Base-by-base conservation (phyloP, 352 stramenopile species). In the Globisporangium spinosum region DNA sequence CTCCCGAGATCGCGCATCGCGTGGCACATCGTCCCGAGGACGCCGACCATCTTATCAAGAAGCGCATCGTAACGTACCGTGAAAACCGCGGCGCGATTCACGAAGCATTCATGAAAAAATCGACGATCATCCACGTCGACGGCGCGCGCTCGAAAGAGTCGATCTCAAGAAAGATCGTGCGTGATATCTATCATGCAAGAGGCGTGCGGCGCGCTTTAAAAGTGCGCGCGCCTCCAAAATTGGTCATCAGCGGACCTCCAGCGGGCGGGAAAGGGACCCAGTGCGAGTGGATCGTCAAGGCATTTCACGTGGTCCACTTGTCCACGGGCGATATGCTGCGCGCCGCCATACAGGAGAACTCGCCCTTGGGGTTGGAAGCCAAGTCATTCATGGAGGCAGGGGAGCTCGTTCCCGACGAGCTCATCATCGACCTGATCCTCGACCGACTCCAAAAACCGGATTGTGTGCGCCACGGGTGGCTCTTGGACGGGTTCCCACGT, bases 211-310 rank as follows among this genome's bases (percentile, higher is more conserved):
- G 72, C 0, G 75, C 82, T 4, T 58, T 90, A 5, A 69, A 65
- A 38, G 60, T 90, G 6, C 77, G 74, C 2, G 70, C 77, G 23
- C 79, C 77, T n/a, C 87, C 81, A 3, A 79, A 77, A 29, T 75
- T 98, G 38, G 93, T 98, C 64, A 98, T 98, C 63, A 85, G 85
- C 0, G 97, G 97, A 1, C 90, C 96, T 17, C 97, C 97, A 17
- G 97, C 96, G 0, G 89, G 84, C 47, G 97, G 97, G 40, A 99
- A 99, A 75, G 96, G 97, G 49, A 99, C 96, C 6, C 97, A 99
- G 70, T 99, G 97, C 71, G 93, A 98, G 73, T 82, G 89, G 68
- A 91, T 98, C 35, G 89, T 90, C 15, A 78, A 85, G 32, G 88
- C 85, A 25, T 97, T 97, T 71, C 82, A 94, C 55, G 89, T 98